Percentiles rank a stretch among this genome's conserved stretches.
Conservation (phyloP, 2,329 filamentous ascomycete species). For the Pseudogymnoascus sp. region DNA sequence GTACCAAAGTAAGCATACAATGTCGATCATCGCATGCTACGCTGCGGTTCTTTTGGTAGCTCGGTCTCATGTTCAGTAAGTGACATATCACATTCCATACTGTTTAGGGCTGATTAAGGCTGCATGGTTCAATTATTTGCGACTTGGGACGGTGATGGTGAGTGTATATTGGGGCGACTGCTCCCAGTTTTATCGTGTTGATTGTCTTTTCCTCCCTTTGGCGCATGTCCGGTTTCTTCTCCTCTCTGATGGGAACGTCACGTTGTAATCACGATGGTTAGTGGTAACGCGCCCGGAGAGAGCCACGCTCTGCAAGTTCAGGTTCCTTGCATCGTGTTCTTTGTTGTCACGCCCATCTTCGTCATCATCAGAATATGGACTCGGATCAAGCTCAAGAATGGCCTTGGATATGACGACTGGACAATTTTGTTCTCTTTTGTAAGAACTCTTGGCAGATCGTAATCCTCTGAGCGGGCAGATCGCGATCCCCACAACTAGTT, state of each 20-base stretch:
- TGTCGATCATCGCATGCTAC: background rate
- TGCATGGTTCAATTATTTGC: background rate
- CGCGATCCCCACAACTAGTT: background rate
- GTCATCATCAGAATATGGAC: conserved; percentile 35
- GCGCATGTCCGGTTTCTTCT: background rate
- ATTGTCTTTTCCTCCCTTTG: background rate
- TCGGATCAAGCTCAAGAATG: conserved; percentile 31
- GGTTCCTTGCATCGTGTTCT: conserved; percentile 42
- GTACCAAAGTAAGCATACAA: background rate
- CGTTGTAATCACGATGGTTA: background rate
- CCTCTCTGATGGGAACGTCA: background rate
- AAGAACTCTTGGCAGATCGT: conserved; percentile 12
- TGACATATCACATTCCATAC: background rate
- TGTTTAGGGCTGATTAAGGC: background rate
- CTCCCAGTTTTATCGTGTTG: background rate
- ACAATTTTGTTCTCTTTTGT: conserved; percentile 38
- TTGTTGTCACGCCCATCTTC: conserved; percentile 36
- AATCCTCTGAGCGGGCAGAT: conserved; percentile 8
- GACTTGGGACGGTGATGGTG: background rate
- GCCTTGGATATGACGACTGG: conserved; percentile 37
- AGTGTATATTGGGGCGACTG: background rate
- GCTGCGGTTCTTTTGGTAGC: background rate
- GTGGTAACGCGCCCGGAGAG: background rate
- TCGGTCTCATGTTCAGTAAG: background rate
- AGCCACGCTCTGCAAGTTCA: conserved; percentile 24